Conservation (phyloP, 352 stramenopile genomes). For the Globisporangium mamillatum region DNA sequence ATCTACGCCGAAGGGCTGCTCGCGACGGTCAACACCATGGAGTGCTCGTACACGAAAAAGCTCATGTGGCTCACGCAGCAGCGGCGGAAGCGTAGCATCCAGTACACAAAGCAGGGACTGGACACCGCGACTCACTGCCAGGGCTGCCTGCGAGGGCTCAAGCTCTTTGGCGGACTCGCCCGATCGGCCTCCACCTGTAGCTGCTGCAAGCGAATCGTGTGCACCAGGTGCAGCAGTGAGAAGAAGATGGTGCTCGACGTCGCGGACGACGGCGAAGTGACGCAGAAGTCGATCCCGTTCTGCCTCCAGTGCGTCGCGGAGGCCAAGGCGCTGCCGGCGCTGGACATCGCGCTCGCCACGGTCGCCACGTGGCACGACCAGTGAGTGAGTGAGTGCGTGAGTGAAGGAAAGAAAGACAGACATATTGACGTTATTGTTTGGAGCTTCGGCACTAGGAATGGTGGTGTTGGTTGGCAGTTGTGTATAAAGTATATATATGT, state of each 20-base stretch:
- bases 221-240: too few relatives aligned
- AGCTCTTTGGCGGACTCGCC: neutral
- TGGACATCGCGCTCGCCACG: too few relatives aligned
- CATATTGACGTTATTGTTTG: too few relatives aligned
- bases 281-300: constrained; percentile 51
- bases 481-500: too few relatives aligned
- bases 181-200: too few relatives aligned
- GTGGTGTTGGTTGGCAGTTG: too few relatives aligned
- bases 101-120: neutral
- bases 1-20: constrained; percentile 4
- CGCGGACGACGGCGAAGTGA: constrained; percentile 27
- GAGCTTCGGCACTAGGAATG: too few relatives aligned
- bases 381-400: too few relatives aligned
- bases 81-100: neutral
- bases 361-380: too few relatives aligned
- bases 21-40: neutral
- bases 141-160: neutral
- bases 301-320: constrained; percentile 57
- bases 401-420: too few relatives aligned
- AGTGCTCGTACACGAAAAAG: constrained; percentile 12
- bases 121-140: neutral
- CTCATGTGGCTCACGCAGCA: constrained; percentile 5
- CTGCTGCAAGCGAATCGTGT: too few relatives aligned
- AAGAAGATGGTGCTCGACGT: constrained; percentile 25
- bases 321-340: constrained; percentile 10